Evolutionary conservation across 1,139 yeast genomes (phyloP).

Genomic region (Debaryomyces nepalensis): DNA sequence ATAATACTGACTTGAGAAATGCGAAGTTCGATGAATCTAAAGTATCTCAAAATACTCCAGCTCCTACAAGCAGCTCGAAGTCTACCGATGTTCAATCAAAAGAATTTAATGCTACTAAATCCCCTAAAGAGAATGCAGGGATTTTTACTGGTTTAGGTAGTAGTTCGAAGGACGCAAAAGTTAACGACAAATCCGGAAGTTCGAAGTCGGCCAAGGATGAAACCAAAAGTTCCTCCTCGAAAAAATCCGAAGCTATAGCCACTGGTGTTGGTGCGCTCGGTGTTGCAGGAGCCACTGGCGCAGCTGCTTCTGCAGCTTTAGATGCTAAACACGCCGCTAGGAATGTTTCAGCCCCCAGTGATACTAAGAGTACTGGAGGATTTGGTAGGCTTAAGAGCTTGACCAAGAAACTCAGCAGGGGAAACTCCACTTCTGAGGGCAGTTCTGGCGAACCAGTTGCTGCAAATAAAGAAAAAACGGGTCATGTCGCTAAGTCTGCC

Average conservation of each 20-base stretch:
- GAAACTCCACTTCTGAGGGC: conserved; percentile 3
- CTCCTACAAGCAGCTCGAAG: neutral
- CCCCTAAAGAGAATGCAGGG: conserved; percentile 10
- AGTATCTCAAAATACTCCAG: neutral
- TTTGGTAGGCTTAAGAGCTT: conserved; percentile 29
- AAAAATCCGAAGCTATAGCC: conserved; percentile 10
- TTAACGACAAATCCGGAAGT: conserved; percentile 12
- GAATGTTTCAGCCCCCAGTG: conserved; percentile 10
- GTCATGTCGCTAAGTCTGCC: neutral
- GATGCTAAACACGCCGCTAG: conserved; percentile 15
- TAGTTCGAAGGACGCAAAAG: conserved; percentile 3
- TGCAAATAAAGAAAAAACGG: conserved; percentile 3
- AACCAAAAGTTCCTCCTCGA: conserved; percentile 14
- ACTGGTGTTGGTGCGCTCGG: conserved; percentile 17
- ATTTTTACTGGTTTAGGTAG: neutral
- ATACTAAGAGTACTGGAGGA: conserved; percentile 23
- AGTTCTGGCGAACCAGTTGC: conserved; percentile 3
- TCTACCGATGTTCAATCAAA: conserved; percentile 9
- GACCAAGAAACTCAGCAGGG: conserved; percentile 24
- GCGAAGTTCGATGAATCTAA: conserved; percentile 15
- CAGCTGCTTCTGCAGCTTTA: conserved; percentile 17
- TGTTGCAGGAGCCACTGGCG: conserved; percentile 18
- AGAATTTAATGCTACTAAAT: conserved; percentile 21
- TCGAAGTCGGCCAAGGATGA: conserved; percentile 11
- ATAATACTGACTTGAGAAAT: conserved; percentile 31